Evolutionary conservation across 495 filamentous ascomycete species (phyloP), one percentile per base, ranked within the genome.

Genomic region (Aspergillus haitiensis): DNA sequence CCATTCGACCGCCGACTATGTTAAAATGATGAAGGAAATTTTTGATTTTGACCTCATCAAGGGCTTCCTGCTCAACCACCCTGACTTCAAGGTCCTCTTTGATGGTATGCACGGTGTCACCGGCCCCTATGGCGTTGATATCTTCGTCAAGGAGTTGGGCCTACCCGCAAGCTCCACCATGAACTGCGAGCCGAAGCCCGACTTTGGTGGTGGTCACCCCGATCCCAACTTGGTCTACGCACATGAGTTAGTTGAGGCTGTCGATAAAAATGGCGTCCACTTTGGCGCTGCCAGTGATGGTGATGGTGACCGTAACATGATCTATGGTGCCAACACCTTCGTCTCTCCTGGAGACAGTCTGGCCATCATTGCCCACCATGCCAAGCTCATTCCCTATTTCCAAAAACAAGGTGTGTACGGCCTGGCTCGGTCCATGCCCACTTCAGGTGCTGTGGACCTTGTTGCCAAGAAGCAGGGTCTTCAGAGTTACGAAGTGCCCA

Each of bases 301-400:
- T 63, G 94, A 98, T 67, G 94, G 94, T 65, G 94, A 98, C 78
- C 90, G 94, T 58, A 98, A 98, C 83, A 98, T 98, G 94, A 98
- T 98, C 69, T 98, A 98, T 73, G 94, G 94, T 58, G 93, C 93
- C 64, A 91, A 94, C 68, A 87, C 86, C 42, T 98, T 98, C 68
- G 94, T 98, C 56, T 98, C 95, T 7, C 94, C 94, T 11, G 94
- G 94, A 62, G 94, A 98, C 82, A 93, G 88, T 70, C 78, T 98
- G 64, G 94, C 94, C 64, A 98, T 98, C 74, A 98, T 98, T 70
- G 90, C 94, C 37, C 94, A 98, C 81, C 88, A 98, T 67, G 92
- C 94, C 59, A 75, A 78, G 71, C 83, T 96, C 52, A 98, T 98
- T 67, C 94, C 94, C 39, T 98, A 93, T 77, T 98, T 98, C 86